These are phyloP conservation scores for Strobilomyces confusus DNA, from an alignment of 768 basidiomycete genomes.

Conservation along the genomic window DNA sequence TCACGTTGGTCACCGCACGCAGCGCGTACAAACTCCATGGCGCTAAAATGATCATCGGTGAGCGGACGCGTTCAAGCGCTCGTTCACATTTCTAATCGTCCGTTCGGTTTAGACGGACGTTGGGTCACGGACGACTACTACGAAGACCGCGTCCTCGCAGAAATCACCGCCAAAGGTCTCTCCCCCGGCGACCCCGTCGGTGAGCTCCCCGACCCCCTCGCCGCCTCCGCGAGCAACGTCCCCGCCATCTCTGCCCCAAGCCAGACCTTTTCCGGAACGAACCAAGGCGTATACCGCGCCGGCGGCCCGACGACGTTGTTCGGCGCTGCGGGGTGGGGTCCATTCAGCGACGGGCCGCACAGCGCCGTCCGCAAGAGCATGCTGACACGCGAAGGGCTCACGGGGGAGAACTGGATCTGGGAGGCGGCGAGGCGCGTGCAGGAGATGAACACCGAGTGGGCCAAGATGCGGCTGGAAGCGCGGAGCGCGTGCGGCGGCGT, in stretches of 20 bases:
- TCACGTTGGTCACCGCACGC: slow-evolving; percentile 88
- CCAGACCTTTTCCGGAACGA: slow-evolving; percentile 40
- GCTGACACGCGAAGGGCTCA: slow-evolving; percentile 74
- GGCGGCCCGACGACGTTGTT: slow-evolving; percentile 94
- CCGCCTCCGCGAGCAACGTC: slow-evolving; percentile 40
- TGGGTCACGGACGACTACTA: slow-evolving; percentile 97
- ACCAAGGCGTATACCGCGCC: slow-evolving; percentile 76
- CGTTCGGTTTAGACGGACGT: slow-evolving; percentile 59
- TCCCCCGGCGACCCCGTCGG: slow-evolving; percentile 81
- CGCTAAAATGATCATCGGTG: slow-evolving; percentile 83
- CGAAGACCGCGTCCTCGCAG: slow-evolving; percentile 76
- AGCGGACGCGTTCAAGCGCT: slow-evolving; percentile 21
- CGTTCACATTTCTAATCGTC: neutral
- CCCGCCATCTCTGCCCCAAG: slow-evolving; percentile 32
- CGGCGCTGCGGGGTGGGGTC: slow-evolving; percentile 77
- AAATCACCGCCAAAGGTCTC: slow-evolving; percentile 77
- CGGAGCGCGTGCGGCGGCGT: slow-evolving; percentile 48
- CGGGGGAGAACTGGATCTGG: slow-evolving; percentile 91
- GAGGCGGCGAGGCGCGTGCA: slow-evolving; percentile 64
- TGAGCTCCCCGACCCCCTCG: slow-evolving; percentile 74
- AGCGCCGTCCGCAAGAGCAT: slow-evolving; percentile 80
- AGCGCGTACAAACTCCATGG: slow-evolving; percentile 95
- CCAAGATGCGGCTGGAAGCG: slow-evolving; percentile 51
- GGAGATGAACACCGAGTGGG: slow-evolving; percentile 64
- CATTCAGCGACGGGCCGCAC: slow-evolving; percentile 83